Base-by-base conservation (phyloP, 2,329 filamentous ascomycete species). In the Catunica adiposa region DNA sequence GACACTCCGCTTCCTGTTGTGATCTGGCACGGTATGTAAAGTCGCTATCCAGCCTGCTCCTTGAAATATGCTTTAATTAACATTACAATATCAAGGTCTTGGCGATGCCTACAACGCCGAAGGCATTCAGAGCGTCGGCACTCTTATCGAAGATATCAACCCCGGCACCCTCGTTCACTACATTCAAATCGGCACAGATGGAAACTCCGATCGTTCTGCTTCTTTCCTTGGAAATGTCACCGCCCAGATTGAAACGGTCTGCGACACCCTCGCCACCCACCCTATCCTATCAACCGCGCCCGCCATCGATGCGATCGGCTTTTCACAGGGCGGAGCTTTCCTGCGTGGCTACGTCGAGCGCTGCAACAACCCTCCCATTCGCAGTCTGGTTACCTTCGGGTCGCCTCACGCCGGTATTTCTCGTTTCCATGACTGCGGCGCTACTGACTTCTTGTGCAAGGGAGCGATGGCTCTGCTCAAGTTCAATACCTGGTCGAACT, bases 281-380 rank as follows among this genome's bases (percentile, higher is more conserved):
- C 83, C 84, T 1, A 86, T 94, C 66, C 78, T 96, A 15, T 83
- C 83, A 56, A 86, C 83, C 5, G 86, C 86, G 0, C 85, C 86
- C 0, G 87, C 84, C 60, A 76, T 96, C 65, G 92, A 97, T 69
- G 90, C 89, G 34, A 71, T 98, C 37, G 92, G 92, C 26, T 96
- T 98, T 73, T 92, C 86, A 14, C 92, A 98, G 69, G 92, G 92
- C 60, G 92, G 92, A 1, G 87, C 95, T 67, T 96, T 98, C 71
- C 77, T 98, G n/a, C 82, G 92, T 58, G 92, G 78, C 23, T 89
- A 94, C 66, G 74, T 95, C 61, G 82, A 98, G 74, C 79, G 87
- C 46, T 98, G 92, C 74, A 92, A 89, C 67, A 64, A 63, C 34
- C 83, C 88, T 0, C 82, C 79, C 3, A 78, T 95, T 11, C 78